Base-by-base conservation (phyloP, 2,329 filamentous ascomycete species). In the Arthroderma sp. region DNA sequence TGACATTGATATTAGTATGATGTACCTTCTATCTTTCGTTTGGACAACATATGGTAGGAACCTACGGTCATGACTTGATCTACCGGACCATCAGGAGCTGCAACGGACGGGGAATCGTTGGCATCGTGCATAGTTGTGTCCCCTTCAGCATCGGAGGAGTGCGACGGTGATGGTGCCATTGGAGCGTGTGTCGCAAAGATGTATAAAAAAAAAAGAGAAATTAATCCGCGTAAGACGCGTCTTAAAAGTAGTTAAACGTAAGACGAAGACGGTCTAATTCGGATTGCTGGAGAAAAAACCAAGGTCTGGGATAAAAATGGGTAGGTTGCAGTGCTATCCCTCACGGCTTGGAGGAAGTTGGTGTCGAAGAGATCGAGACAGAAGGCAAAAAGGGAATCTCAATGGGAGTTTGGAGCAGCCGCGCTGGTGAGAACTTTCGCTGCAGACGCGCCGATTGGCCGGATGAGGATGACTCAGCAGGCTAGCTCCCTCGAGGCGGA, bases 91-190 rank as follows among this genome's bases (percentile, higher is more conserved):
- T 61, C 63, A 3, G 61, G 57, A 47, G 64, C 58, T n/a, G 57
- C 57, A 30, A 59, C 54, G 37, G 61, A 51, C 40, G 53, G 47
- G 43, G 62, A 58, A 37, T 61, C 60, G 49, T 61, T 61, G 37
- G 55, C 59, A 50, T 71, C 69, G 15, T 61, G 62, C 66, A 71
- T 71, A 4, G 67, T 62, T 10, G 66, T 69, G 53, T 71, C 68
- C 40, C 57, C 61, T 45, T 67, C 63, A 28, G 65, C 67, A 4
- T 65, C 62, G 29, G 62, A 64, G 38, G 59, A 53, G 41, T 54
- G 47, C 39, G 52, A 52, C 46, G 54, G 55, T 43, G 61, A 58
- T 44, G 64, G 64, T 45, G 67, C 65, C 68, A 71, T 71, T 32
- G 27, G 27, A 6, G 15, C 30, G 22, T 22, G 29, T n/a, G 11